A percentile compares a stretch with the other conserved stretches of the same genome.
phyloP scores from a whole-genome alignment of 1,139 yeast genomes.

The Diutina neorugosa region DNA sequence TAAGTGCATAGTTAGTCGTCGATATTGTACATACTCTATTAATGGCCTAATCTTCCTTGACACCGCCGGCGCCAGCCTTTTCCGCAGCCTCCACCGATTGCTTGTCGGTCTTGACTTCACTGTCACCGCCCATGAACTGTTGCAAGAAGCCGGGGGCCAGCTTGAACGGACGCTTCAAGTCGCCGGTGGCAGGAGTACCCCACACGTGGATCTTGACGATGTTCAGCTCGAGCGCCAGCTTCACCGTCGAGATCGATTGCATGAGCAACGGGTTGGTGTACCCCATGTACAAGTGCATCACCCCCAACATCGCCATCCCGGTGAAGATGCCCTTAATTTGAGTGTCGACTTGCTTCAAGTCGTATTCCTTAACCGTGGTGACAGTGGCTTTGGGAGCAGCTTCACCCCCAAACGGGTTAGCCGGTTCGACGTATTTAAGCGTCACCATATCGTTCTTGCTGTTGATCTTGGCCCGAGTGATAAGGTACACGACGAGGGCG shows the following conservation, averaged over 20 bases:
- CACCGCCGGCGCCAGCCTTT: conserved; percentile 78
- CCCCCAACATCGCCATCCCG: conserved; percentile 94
- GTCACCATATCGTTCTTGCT: conserved; percentile 86
- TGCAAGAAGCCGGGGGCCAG: conserved; percentile 71
- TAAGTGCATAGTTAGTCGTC: neutral
- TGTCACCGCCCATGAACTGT: conserved; percentile 46
- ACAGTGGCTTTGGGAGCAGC: conserved; percentile 63
- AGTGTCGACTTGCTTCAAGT: conserved; percentile 68
- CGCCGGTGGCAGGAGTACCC: conserved; percentile 78
- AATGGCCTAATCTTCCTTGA: conserved; percentile 60
- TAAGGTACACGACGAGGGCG: conserved; percentile 55
- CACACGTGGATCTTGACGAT: conserved; percentile 85
- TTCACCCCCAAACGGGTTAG: conserved; percentile 69
- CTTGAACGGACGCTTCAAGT: conserved; percentile 95
- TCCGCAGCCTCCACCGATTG: conserved; percentile 80
- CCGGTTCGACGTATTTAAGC: conserved; percentile 80
- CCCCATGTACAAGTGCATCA: conserved; percentile 97
- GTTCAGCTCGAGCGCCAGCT: conserved; percentile 83
- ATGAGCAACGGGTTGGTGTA: conserved; percentile 94
- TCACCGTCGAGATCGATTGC: conserved; percentile 87
- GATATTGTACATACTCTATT: neutral
- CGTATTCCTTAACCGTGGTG: conserved; percentile 92
- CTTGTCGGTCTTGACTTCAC: conserved; percentile 66
- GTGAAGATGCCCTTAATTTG: conserved; percentile 78
- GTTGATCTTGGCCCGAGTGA: conserved; percentile 47